phyloP scores from a whole-genome alignment of 2,329 filamentous ascomycete genomes.

The Triangularia setosa region DNA sequence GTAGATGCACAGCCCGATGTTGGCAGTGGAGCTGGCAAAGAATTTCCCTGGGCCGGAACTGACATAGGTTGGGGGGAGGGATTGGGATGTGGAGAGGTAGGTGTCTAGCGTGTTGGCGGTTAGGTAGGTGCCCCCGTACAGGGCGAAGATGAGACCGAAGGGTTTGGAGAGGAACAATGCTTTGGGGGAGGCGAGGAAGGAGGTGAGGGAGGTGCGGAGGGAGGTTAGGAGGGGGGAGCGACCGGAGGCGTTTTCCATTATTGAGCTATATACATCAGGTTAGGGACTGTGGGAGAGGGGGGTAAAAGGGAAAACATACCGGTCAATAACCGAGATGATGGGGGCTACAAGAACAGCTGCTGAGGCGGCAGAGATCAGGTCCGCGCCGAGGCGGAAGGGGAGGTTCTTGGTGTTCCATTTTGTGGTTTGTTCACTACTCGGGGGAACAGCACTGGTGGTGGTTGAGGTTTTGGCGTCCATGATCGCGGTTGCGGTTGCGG shows the following conservation, averaged over 20 bases:
- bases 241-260: conserved; percentile 79
- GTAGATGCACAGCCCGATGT: conserved; percentile 81
- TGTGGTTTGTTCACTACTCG: not conserved
- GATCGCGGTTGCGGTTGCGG: not conserved
- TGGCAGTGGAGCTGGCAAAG: conserved; percentile 71
- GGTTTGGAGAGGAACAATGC: conserved; percentile 60
- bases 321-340: conserved; percentile 82
- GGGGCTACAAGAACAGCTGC: conserved; percentile 77
- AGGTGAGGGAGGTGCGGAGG: conserved; percentile 53
- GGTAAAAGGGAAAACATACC: conserved; percentile 49
- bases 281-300: not conserved
- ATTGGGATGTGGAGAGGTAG: conserved; percentile 56
- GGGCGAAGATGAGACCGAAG: conserved; percentile 64
- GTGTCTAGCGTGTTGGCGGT: conserved; percentile 89
- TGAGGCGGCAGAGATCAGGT: conserved; percentile 63
- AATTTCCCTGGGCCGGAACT: conserved; percentile 80
- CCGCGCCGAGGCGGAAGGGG: conserved; percentile 60
- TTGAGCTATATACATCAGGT: conserved; percentile 50
- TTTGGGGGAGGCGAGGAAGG: conserved; percentile 58
- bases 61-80: conserved; percentile 56
- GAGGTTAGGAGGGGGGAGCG: conserved; percentile 56
- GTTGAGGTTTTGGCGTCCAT: not conserved
- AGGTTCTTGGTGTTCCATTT: conserved; percentile 76
- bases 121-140: conserved; percentile 87
- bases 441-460: not conserved